Conservation (phyloP, 2,329 filamentous ascomycete genomes). For the Elsinoe ampelina region DNA sequence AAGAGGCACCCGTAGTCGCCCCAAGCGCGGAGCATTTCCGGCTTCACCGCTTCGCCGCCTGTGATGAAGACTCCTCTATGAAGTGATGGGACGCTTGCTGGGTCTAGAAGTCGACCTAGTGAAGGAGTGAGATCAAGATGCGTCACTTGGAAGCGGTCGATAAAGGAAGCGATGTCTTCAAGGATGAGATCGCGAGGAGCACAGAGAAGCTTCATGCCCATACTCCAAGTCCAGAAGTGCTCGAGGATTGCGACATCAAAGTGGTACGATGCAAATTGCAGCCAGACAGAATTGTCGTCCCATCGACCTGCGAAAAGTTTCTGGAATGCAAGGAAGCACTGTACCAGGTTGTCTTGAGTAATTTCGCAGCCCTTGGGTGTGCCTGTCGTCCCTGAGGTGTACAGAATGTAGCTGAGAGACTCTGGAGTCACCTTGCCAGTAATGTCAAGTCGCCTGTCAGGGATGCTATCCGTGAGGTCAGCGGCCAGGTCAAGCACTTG, state of each 20-base stretch:
- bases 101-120: conserved; percentile 67
- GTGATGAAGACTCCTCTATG: conserved; percentile 86
- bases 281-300: conserved; percentile 64
- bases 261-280: conserved; percentile 90
- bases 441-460: conserved; percentile 15
- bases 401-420: conserved; percentile 70
- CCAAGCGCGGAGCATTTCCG: conserved; percentile 83
- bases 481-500: conserved; percentile 37
- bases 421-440: conserved; percentile 30
- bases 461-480: conserved; percentile 30
- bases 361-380: conserved; percentile 82
- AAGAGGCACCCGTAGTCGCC: conserved; percentile 72
- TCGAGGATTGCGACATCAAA: conserved; percentile 91
- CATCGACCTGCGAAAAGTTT: conserved; percentile 67
- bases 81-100: conserved; percentile 69
- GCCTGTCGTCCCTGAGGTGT: conserved; percentile 80
- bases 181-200: conserved; percentile 78
- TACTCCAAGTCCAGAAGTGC: conserved; percentile 92
- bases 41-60: conserved; percentile 77
- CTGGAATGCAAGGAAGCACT: conserved; percentile 82
- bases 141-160: conserved; percentile 64
- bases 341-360: conserved; percentile 79
- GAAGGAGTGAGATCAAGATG: conserved; percentile 90
- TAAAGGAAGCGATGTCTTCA: conserved; percentile 67
- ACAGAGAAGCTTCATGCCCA: conserved; percentile 74